These are phyloP conservation scores for Gynochthodes officinalis DNA, from an alignment of 257 asterid species.

Conservation along the genomic window DNA sequence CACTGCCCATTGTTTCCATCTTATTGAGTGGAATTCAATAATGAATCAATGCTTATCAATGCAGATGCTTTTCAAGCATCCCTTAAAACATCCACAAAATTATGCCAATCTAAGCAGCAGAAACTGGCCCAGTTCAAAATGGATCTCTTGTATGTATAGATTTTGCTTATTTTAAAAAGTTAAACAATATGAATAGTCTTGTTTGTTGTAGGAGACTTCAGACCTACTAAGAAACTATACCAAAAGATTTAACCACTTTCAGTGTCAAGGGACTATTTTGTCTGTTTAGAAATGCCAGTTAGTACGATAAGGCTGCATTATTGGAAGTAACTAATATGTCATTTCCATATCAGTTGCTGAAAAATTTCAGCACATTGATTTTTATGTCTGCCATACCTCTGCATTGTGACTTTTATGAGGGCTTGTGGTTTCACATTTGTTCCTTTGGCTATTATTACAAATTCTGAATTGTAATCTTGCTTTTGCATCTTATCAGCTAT, in stretches of 20 bases:
- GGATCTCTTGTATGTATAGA: not conserved
- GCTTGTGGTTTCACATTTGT: not conserved
- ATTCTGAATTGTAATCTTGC: not conserved
- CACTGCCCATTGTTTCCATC: not conserved
- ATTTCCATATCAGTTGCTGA: not conserved
- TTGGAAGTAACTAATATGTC: not conserved
- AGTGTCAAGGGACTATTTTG: not conserved
- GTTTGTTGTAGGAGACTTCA: not conserved
- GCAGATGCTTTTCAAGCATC: not conserved
- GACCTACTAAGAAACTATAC: not conserved
- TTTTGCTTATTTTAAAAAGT: not conserved
- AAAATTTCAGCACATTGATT: not conserved
- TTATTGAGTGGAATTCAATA: not conserved
- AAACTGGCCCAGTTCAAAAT: not conserved
- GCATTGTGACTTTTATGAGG: not conserved
- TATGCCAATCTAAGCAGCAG: not conserved
- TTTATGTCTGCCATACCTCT: not conserved
- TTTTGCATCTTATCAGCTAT: constrained; percentile 46
- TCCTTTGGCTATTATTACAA: not conserved
- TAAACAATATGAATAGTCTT: not conserved
- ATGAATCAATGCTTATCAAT: not conserved
- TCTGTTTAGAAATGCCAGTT: not conserved
- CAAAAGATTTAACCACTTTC: not conserved
- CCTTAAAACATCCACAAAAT: not conserved
- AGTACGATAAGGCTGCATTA: no score